phyloP scores from a whole-genome alignment of 1,139 yeast genomes.

The Hemisphaericaspora lyxosophila region DNA sequence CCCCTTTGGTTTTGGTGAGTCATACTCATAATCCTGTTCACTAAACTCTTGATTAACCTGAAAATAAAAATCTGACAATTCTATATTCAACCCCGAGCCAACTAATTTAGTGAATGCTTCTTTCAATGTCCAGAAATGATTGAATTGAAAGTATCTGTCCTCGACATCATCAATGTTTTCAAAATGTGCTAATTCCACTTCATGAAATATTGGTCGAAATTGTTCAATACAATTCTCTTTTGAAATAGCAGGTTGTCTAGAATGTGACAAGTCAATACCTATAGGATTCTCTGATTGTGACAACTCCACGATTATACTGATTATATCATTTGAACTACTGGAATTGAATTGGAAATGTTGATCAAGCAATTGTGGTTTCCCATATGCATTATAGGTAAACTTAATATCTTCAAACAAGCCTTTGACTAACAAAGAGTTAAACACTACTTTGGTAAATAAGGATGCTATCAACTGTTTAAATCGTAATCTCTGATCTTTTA shows the following conservation, averaged over 20 bases:
- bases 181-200: constrained; percentile 37
- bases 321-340: constrained; percentile 56
- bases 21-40: constrained; percentile 4
- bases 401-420: constrained; percentile 21
- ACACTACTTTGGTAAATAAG: constrained; percentile 26
- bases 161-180: constrained; percentile 13
- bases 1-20: neutral
- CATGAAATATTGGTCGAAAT: constrained; percentile 51
- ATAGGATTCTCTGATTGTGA: constrained; percentile 27
- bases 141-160: constrained; percentile 34
- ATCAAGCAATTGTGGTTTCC: constrained; percentile 32
- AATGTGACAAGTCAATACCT: constrained; percentile 66
- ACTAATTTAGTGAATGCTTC: constrained; percentile 65
- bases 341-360: constrained; percentile 42
- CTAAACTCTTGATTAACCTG: constrained; percentile 6
- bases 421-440: constrained; percentile 21
- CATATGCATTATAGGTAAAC: constrained; percentile 29
- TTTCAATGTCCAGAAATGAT: constrained; percentile 70
- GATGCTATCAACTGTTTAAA: constrained; percentile 21
- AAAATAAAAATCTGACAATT: constrained; percentile 33
- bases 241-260: constrained; percentile 40
- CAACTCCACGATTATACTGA: constrained; percentile 43
- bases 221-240: constrained; percentile 35
- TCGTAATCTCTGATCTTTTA: constrained; percentile 21
- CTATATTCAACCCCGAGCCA: constrained; percentile 62